Evolutionary conservation across 1,139 yeast species (phyloP).

Genomic region (Suhomyces bribrorum): DNA sequence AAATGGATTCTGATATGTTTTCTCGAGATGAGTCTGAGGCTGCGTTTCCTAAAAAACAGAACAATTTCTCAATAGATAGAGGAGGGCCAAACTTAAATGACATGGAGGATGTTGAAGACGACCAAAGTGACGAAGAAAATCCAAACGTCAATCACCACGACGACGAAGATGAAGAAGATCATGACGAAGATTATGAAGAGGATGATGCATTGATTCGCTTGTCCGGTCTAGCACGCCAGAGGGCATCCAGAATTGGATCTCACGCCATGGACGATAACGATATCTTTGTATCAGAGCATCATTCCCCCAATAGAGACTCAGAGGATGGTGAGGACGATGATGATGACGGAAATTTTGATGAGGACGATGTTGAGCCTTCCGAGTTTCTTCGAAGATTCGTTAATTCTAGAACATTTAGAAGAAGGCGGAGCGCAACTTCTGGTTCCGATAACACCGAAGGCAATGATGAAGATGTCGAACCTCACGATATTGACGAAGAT

Average conservation of each 20-base stretch:
- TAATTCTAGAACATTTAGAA: conserved; percentile 9
- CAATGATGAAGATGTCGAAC: conserved; percentile 13
- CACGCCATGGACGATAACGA: conserved; percentile 23
- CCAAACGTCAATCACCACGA: not conserved
- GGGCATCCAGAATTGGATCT: conserved; percentile 7
- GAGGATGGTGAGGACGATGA: conserved; percentile 20
- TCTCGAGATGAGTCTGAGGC: no score
- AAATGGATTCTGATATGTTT: no score
- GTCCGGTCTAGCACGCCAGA: conserved; percentile 17
- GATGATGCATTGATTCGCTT: conserved; percentile 15
- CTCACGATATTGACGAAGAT: conserved; percentile 21
- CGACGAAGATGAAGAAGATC: not conserved
- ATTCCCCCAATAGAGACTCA: conserved; percentile 18
- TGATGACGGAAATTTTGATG: conserved; percentile 22
- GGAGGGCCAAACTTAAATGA: no score
- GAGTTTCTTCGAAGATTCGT: conserved; percentile 28
- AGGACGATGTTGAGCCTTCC: conserved; percentile 24
- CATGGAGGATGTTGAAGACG: no score
- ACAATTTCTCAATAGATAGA: no score
- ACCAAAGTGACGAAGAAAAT: no score
- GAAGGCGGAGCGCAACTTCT: conserved; percentile 1
- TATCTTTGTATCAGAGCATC: conserved; percentile 14
- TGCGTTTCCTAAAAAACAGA: no score
- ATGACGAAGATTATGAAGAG: conserved; percentile 8
- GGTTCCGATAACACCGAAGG: conserved; percentile 1